These are phyloP conservation scores for Beauveria rudraprayagi DNA, from an alignment of 2,329 filamentous ascomycete species.

Conservation along the genomic window DNA sequence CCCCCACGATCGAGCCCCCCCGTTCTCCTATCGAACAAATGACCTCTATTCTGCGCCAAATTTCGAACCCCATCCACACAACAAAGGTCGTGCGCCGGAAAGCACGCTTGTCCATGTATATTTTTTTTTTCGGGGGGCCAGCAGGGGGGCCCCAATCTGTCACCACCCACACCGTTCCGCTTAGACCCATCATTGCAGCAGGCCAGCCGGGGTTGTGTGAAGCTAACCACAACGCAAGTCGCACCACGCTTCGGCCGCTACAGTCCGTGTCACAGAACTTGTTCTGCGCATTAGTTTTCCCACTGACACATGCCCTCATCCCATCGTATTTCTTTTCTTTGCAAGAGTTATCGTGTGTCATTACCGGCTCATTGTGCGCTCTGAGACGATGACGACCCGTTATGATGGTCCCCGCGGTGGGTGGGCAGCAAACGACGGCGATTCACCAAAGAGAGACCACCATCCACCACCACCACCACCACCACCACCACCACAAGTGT, in stretches of 20 bases:
- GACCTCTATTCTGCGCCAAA: background rate
- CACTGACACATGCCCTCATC: background rate
- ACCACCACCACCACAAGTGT: background rate
- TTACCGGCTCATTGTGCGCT: too few relatives aligned
- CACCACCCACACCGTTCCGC: background rate
- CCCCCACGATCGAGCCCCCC: constrained; percentile 1
- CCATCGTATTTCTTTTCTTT: background rate
- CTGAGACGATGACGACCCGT: too few relatives aligned
- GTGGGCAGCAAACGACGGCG: too few relatives aligned
- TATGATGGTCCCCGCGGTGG: too few relatives aligned
- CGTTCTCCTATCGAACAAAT: background rate
- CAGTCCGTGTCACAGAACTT: constrained; percentile 3
- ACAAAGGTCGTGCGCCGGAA: background rate
- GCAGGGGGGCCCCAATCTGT: background rate
- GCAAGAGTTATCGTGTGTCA: background rate
- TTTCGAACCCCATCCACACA: background rate
- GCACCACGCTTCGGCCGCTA: background rate
- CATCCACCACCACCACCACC: background rate
- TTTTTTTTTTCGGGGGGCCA: background rate
- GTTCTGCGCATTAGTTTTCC: background rate
- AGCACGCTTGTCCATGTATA: background rate
- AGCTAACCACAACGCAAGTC: background rate
- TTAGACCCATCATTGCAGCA: background rate
- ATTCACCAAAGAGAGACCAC: too few relatives aligned
- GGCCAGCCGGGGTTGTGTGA: background rate